Evolutionary conservation across 306 rosid species (phyloP).

Genomic region (Cicer judaicum): DNA sequence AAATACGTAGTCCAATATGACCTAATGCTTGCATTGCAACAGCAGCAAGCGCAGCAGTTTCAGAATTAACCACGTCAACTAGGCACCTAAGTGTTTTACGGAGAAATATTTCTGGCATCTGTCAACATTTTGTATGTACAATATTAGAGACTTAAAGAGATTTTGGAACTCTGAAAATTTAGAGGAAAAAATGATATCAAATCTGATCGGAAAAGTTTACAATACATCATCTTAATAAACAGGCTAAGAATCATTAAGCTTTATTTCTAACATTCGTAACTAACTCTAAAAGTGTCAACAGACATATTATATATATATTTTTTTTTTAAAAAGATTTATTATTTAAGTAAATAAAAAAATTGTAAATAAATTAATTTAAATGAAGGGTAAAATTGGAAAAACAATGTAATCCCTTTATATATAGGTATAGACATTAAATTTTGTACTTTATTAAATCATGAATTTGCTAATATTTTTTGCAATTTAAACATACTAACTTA

Average conservation of each 20-base stretch:
- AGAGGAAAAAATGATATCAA: not conserved
- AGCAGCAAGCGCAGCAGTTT: conserved; percentile 76
- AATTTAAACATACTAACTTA: too few relatives aligned
- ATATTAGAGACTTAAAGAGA: conserved; percentile 17
- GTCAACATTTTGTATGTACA: conserved; percentile 31
- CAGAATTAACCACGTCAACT: conserved; percentile 79
- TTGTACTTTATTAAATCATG: too few relatives aligned
- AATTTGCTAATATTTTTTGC: too few relatives aligned
- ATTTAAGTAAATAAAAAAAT: too few relatives aligned
- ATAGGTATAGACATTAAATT: too few relatives aligned
- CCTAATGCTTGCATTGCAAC: conserved; percentile 95
- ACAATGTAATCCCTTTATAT: too few relatives aligned
- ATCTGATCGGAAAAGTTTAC: not conserved
- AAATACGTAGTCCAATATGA: conserved; percentile 79
- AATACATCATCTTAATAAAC: conserved; percentile 7
- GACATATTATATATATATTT: too few relatives aligned
- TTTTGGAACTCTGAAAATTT: conserved; percentile 1
- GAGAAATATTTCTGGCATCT: conserved; percentile 69
- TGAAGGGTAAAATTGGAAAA: too few relatives aligned
- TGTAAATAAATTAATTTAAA: too few relatives aligned
- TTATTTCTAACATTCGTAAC: too few relatives aligned
- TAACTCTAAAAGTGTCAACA: too few relatives aligned
- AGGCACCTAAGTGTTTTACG: conserved; percentile 69
- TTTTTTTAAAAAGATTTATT: too few relatives aligned
- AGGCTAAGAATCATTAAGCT: not conserved